phyloP scores from a whole-genome alignment of 1,139 yeast species.

The Protomyces arabidopsidicola region DNA sequence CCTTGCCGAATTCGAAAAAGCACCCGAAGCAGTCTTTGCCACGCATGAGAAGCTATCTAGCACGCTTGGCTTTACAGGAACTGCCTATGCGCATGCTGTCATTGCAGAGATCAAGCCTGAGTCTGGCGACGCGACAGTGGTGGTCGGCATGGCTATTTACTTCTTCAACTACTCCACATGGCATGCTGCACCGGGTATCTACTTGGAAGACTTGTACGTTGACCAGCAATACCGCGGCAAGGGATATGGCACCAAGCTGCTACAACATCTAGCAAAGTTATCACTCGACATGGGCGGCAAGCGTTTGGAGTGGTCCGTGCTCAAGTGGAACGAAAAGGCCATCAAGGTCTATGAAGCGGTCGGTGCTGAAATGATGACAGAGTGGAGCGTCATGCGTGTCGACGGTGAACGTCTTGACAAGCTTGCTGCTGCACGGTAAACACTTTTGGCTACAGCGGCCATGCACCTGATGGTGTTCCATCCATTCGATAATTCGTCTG shows the following conservation, averaged over 20 bases:
- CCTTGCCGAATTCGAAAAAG: slow-evolving; percentile 33
- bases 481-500: not conserved
- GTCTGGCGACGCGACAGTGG: slow-evolving; percentile 8
- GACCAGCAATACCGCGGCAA: slow-evolving; percentile 31
- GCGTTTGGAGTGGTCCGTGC: slow-evolving; percentile 34
- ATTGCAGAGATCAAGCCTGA: slow-evolving; percentile 29
- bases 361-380: slow-evolving; percentile 32
- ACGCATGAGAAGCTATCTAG: slow-evolving; percentile 31
- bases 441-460: not conserved
- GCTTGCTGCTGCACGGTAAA: slow-evolving; percentile 28
- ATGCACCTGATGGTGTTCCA: not conserved
- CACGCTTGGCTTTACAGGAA: slow-evolving; percentile 31
- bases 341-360: slow-evolving; percentile 32
- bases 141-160: slow-evolving; percentile 34
- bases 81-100: slow-evolving; percentile 30
- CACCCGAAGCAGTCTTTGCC: slow-evolving; percentile 32
- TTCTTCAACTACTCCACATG: slow-evolving; percentile 34
- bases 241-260: slow-evolving; percentile 31
- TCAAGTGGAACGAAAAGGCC: slow-evolving; percentile 34
- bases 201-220: slow-evolving; percentile 34
- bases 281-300: slow-evolving; percentile 32
- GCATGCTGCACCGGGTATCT: slow-evolving; percentile 34
- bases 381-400: slow-evolving; percentile 34
- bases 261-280: slow-evolving; percentile 32
- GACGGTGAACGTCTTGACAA: slow-evolving; percentile 31